Evolutionary conservation across 371 early-diverging fungal species (phyloP), one percentile per base, ranked within the genome.

Genomic region (Mortierella sp.): DNA sequence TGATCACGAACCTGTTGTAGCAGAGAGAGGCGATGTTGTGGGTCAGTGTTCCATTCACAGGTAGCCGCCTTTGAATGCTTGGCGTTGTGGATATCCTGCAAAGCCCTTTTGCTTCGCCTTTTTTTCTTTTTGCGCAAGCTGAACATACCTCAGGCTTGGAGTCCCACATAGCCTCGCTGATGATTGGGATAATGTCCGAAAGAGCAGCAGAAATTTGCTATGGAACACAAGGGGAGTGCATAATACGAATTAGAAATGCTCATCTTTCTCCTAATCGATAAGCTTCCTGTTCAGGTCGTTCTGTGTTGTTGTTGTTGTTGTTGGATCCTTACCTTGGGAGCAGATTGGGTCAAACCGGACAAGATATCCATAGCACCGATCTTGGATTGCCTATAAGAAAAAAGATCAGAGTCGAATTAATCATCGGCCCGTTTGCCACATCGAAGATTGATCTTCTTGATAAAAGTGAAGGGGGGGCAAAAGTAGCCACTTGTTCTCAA

Each of bases 91-190:
- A n/a, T n/a, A 48, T 43, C 24, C 31, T 21, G 16, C 53, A 39
- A n/a, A n/a, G n/a, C n/a, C n/a, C n/a, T n/a, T n/a, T n/a, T n/a
- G n/a, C n/a, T n/a, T n/a, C n/a, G n/a, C n/a, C n/a, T n/a, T n/a
- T n/a, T n/a, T n/a, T n/a, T n/a, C n/a, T n/a, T n/a, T n/a, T n/a
- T n/a, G n/a, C n/a, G n/a, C n/a, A n/a, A n/a, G n/a, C n/a, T n/a
- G n/a, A n/a, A n/a, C 80, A 80, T 78, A 86, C 84, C 67, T 92
- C 91, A 19, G 82, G 71, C 82, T 91, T 90, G 52, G 91, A 91
- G 80, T 92, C 93, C 86, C 89, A 87, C 86, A 94, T 90, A 66
- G 87, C 85, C 56, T 91, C 91, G 55, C 91, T 87, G 74, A 92
- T 87, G 57, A 83, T 80, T 28, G 93, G 92, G 42, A 93, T 83